Evolutionary conservation across 2,329 filamentous ascomycete species (phyloP).

Genomic region (Fusarium equiseti): DNA sequence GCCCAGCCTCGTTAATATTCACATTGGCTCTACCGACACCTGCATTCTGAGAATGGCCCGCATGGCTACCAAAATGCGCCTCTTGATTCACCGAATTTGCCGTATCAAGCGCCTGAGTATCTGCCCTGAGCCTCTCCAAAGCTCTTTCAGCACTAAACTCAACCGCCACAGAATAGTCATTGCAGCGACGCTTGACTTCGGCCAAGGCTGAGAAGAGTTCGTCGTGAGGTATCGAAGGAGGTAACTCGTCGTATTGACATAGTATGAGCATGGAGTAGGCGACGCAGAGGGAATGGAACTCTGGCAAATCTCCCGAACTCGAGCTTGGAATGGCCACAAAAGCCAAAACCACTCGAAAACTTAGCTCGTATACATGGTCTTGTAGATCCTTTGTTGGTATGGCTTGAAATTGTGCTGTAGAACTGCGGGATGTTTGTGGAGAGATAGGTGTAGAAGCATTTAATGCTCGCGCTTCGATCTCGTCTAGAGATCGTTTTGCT

Average conservation of each 20-base stretch:
- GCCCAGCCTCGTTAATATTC: slow-evolving; percentile 4
- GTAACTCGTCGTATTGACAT: slow-evolving; percentile 25
- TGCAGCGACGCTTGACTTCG: slow-evolving; percentile 24
- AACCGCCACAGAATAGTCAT: slow-evolving; percentile 18
- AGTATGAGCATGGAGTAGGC: slow-evolving; percentile 29
- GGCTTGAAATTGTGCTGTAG: slow-evolving; percentile 7
- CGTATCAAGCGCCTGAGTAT: background rate
- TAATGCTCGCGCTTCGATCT: slow-evolving; percentile 10
- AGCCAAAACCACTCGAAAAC: slow-evolving; percentile 22
- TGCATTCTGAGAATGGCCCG: background rate
- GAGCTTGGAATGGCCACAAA: slow-evolving; percentile 21
- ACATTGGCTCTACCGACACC: background rate
- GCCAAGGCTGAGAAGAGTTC: slow-evolving; percentile 9
- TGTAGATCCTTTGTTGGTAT: slow-evolving; percentile 13
- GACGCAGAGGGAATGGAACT: slow-evolving; percentile 27
- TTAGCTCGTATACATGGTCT: slow-evolving; percentile 17
- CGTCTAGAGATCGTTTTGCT: slow-evolving; percentile 23
- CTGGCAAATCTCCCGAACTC: slow-evolving; percentile 24
- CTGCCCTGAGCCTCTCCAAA: slow-evolving; percentile 19
- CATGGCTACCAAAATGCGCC: background rate
- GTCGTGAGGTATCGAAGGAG: background rate
- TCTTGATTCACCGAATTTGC: background rate
- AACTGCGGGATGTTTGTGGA: slow-evolving; percentile 1
- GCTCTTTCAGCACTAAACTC: slow-evolving; percentile 30
- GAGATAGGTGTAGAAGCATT: slow-evolving; percentile 7